These are phyloP conservation scores for Senna siamea DNA, from an alignment of 306 rosid genomes.

Conservation along the genomic window DNA sequence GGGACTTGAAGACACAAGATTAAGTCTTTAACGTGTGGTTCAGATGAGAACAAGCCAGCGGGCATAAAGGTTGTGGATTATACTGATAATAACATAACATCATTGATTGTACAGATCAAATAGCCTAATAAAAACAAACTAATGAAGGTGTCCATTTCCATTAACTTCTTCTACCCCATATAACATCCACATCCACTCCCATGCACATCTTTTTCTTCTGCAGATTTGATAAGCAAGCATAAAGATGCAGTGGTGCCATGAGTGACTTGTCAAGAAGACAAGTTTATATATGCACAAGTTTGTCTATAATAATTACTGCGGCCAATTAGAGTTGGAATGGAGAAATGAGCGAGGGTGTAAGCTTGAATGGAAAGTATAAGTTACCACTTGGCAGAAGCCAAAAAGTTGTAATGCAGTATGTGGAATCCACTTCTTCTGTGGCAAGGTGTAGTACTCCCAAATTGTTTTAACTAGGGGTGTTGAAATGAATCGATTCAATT, in stretches of 20 bases:
- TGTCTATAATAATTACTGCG: not conserved
- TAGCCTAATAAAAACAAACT: not conserved
- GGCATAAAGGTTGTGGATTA: not conserved
- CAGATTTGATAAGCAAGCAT: not conserved
- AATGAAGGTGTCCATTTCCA: not conserved
- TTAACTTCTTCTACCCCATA: conserved; percentile 13
- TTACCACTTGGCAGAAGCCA: too few species aligned
- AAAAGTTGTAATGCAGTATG: too few species aligned
- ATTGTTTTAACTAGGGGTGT: too few species aligned
- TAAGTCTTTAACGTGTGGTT: not conserved
- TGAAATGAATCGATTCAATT: too few species aligned
- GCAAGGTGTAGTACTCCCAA: too few species aligned
- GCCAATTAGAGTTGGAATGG: not conserved
- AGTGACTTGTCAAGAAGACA: not conserved
- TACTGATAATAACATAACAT: not conserved
- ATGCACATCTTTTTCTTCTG: too few species aligned
- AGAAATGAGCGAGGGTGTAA: not conserved
- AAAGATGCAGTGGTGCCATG: too few species aligned
- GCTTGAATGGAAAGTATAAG: too few species aligned
- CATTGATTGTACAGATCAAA: not conserved
- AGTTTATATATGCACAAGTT: not conserved
- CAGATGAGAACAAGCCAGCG: conserved; percentile 1
- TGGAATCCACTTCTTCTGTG: too few species aligned
- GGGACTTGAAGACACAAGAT: not conserved
- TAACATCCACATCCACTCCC: not conserved